These are phyloP conservation scores for Pyricularia grisea DNA, from an alignment of 2,329 filamentous ascomycete species.

Conservation along the genomic window DNA sequence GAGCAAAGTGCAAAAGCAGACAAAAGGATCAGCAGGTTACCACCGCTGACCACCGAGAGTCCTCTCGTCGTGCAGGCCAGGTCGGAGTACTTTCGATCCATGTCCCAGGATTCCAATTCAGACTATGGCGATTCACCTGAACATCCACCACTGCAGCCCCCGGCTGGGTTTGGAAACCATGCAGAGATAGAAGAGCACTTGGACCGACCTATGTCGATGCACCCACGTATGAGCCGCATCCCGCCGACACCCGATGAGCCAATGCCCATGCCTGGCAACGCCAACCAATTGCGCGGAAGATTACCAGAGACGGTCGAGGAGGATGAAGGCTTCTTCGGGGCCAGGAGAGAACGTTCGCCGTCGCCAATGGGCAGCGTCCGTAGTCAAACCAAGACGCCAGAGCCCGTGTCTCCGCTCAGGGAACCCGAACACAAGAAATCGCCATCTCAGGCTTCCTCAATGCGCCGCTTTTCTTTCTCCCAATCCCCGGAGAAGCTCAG, in stretches of 20 bases:
- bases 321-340: conserved; percentile 36
- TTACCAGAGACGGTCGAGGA: conserved; percentile 28
- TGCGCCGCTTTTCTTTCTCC: conserved; percentile 19
- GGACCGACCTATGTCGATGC: conserved; percentile 61
- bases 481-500: conserved; percentile 34
- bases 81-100: conserved; percentile 71
- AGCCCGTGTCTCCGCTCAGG: conserved; percentile 8
- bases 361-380: conserved; percentile 33
- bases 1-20: conserved; percentile 68
- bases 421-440: conserved; percentile 20
- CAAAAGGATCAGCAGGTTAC: conserved; percentile 74
- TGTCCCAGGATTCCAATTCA: conserved; percentile 53
- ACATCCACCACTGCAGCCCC: conserved; percentile 12
- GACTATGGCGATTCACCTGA: conserved; percentile 29
- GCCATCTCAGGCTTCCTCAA: conserved; percentile 23
- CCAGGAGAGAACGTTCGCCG: conserved; percentile 49
- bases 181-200: conserved; percentile 48
- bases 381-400: neutral
- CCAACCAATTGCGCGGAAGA: conserved; percentile 31
- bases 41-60: conserved; percentile 72
- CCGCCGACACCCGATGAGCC: conserved; percentile 39
- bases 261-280: conserved; percentile 32
- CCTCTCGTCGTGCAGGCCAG: conserved; percentile 67
- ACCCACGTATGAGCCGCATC: conserved; percentile 62
- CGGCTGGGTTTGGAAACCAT: conserved; percentile 34